Evolutionary conservation across 148 eudicot genomes (phyloP).

Genomic region (Beta vulgaris): DNA sequence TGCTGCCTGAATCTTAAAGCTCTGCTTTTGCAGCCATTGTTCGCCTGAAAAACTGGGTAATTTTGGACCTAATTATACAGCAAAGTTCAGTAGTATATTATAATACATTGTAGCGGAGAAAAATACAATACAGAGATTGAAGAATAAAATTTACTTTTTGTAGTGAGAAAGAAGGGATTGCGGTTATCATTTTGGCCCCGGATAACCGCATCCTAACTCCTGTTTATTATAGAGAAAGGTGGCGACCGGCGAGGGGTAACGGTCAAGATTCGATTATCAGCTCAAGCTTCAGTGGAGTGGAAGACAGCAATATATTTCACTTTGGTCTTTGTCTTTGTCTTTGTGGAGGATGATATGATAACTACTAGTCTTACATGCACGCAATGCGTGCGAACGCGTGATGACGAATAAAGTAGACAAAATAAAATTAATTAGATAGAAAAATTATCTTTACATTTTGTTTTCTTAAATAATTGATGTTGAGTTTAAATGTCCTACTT

Average conservation of each 20-base stretch:
- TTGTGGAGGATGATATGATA: no score
- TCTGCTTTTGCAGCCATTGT: neutral
- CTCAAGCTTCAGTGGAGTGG: neutral
- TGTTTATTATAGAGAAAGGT: no score
- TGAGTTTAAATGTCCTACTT: no score
- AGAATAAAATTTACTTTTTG: slow-evolving; percentile 18
- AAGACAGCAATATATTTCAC: neutral
- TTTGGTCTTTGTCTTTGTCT: no score
- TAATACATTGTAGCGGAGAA: neutral
- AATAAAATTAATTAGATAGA: no score
- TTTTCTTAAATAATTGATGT: no score
- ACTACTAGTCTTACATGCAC: no score
- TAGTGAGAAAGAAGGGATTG: slow-evolving; percentile 20
- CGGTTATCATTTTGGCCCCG: slow-evolving; percentile 30
- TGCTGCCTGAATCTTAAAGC: neutral
- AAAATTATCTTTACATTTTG: no score
- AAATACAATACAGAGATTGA: neutral
- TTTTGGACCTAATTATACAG: slow-evolving; percentile 9
- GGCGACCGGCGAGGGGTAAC: neutral
- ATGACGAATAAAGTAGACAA: no score
- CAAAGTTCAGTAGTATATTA: neutral
- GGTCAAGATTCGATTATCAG: neutral
- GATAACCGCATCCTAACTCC: slow-evolving; percentile 50
- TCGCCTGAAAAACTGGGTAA: neutral
- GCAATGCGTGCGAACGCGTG: no score